Evolutionary conservation across 2,329 filamentous ascomycete genomes (phyloP).

Genomic region (Fusarium stilboides): DNA sequence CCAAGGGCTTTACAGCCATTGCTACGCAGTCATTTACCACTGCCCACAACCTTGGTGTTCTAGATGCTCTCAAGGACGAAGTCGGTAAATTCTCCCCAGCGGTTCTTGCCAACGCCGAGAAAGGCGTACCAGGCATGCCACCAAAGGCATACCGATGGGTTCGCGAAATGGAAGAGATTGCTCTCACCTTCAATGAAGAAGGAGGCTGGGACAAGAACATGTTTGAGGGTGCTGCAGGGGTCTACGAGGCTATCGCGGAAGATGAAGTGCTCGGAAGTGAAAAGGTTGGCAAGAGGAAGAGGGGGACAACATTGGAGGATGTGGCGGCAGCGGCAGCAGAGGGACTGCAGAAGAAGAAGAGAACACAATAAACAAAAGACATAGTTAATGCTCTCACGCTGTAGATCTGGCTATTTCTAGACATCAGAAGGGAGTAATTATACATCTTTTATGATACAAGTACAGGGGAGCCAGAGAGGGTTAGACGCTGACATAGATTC

Average conservation of each 20-base stretch:
- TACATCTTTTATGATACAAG: slow-evolving; percentile 29
- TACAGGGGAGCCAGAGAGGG: not conserved
- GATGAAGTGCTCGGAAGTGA: slow-evolving; percentile 73
- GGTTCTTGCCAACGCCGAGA: slow-evolving; percentile 63
- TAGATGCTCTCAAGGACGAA: slow-evolving; percentile 70
- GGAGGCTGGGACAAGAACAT: slow-evolving; percentile 72
- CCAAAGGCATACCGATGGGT: slow-evolving; percentile 86
- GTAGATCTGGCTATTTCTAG: not conserved
- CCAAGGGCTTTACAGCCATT: slow-evolving; percentile 77
- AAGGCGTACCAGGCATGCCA: slow-evolving; percentile 71
- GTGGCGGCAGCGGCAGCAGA: slow-evolving; percentile 66
- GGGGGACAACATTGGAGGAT: slow-evolving; percentile 71
- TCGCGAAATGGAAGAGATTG: slow-evolving; percentile 83
- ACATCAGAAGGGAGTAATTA: slow-evolving; percentile 17
- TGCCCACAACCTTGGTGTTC: slow-evolving; percentile 74
- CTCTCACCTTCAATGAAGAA: slow-evolving; percentile 73
- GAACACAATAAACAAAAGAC: slow-evolving; percentile 21
- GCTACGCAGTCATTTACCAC: slow-evolving; percentile 80
- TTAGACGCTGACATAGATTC: slow-evolving; percentile 46
- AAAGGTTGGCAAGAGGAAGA: slow-evolving; percentile 68
- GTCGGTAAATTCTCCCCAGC: slow-evolving; percentile 66
- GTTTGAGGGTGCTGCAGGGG: slow-evolving; percentile 72
- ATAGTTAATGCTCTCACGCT: not conserved
- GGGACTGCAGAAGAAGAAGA: slow-evolving; percentile 63
- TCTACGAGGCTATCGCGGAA: slow-evolving; percentile 74